phyloP scores from a whole-genome alignment of 495 filamentous ascomycete species.

The Penicillium chermesinum region DNA sequence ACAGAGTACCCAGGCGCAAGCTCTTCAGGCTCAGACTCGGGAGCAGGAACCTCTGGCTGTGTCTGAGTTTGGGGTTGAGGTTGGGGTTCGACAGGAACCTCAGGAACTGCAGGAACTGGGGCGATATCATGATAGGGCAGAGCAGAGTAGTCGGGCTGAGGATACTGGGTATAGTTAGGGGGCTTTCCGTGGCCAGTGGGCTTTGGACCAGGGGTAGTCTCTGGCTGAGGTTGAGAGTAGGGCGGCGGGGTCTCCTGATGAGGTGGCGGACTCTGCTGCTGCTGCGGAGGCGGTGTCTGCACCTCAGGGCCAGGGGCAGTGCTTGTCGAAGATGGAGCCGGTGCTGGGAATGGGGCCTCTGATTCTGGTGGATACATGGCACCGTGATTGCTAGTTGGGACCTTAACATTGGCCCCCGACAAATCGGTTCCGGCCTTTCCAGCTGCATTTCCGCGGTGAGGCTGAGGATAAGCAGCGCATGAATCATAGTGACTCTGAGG shows the following conservation, averaged over 20 bases:
- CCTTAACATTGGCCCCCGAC: constrained; percentile 12
- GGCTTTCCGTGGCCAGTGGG: background rate
- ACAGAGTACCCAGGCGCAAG: background rate
- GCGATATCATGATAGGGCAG: background rate
- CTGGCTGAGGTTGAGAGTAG: background rate
- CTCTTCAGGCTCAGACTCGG: too few relatives aligned
- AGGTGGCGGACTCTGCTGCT: background rate
- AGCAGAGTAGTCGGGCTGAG: background rate
- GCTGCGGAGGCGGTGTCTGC: constrained; percentile 6
- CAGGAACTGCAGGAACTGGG: background rate
- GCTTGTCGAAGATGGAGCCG: background rate
- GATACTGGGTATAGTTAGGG: background rate
- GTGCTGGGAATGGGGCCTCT: background rate
- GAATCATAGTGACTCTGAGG: constrained; percentile 19
- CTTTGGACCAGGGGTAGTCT: background rate
- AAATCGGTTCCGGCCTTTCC: constrained; percentile 20
- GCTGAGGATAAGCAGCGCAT: constrained; percentile 20
- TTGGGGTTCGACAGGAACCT: too few relatives aligned
- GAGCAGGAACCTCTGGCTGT: background rate
- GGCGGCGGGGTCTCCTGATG: background rate
- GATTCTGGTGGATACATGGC: constrained; percentile 15
- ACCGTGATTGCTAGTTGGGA: constrained; percentile 9
- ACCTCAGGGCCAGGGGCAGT: background rate
- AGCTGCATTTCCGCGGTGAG: constrained; percentile 19
- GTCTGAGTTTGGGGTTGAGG: too few relatives aligned